Evolutionary conservation across 768 basidiomycete species (phyloP).

Genomic region (Tulasnella calospora): DNA sequence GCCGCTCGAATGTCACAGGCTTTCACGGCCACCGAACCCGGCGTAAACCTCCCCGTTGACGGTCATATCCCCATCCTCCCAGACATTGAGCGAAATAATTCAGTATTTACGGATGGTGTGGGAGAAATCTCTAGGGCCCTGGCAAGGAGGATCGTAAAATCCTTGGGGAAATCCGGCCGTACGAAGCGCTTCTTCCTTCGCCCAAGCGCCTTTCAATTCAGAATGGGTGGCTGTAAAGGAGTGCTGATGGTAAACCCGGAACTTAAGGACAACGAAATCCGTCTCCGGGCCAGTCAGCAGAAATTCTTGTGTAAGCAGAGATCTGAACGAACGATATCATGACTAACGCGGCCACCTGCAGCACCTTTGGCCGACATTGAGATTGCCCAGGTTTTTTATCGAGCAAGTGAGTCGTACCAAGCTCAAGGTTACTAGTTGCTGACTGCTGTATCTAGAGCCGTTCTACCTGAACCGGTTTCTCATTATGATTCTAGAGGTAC

Average conservation of each 20-base stretch:
- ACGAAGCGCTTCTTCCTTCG: constrained; percentile 38
- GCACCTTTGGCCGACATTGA: constrained; percentile 48
- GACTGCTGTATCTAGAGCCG: not conserved
- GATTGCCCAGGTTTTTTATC: constrained; percentile 59
- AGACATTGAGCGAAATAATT: constrained; percentile 48
- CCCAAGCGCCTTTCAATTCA: constrained; percentile 45
- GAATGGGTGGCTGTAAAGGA: constrained; percentile 36
- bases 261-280: constrained; percentile 48
- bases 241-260: constrained; percentile 56
- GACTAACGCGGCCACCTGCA: constrained; percentile 29
- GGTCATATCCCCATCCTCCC: constrained; percentile 40
- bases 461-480: constrained; percentile 42
- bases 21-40: constrained; percentile 67
- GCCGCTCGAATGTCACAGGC: constrained; percentile 68
- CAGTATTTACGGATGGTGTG: constrained; percentile 63
- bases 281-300: constrained; percentile 57
- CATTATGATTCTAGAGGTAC: constrained; percentile 60
- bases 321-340: no score
- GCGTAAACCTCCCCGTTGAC: constrained; percentile 43
- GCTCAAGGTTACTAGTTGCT: not conserved
- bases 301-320: constrained; percentile 45
- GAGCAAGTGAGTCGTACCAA: constrained; percentile 41
- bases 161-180: constrained; percentile 32
- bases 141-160: constrained; percentile 47
- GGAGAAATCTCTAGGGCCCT: constrained; percentile 57